Conservation (phyloP, 2,329 filamentous ascomycete genomes). For the Botrytis cinerea region DNA sequence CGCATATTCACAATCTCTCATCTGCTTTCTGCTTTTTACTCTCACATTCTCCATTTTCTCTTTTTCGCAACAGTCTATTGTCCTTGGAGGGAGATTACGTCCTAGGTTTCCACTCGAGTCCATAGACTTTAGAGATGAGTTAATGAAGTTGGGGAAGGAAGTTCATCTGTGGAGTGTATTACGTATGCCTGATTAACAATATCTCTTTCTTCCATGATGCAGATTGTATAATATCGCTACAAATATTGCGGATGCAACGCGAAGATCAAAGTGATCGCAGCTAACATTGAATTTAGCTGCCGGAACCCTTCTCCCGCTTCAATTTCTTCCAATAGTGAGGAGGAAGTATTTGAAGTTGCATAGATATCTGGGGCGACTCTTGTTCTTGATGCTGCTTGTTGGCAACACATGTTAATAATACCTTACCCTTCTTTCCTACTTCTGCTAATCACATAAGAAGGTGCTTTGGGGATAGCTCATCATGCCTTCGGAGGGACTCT, state of each 20-base stretch:
- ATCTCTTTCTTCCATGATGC: not conserved
- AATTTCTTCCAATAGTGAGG: conserved; percentile 18
- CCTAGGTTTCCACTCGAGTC: not conserved
- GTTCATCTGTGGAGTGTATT: conserved; percentile 19
- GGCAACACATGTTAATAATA: conserved; percentile 9
- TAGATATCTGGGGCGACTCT: not conserved
- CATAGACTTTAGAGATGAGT: not conserved
- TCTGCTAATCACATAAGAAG: not conserved
- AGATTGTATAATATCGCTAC: not conserved
- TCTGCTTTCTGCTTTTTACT: conserved; percentile 3
- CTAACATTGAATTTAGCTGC: conserved; percentile 4
- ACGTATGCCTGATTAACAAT: not conserved
- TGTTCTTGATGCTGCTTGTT: not conserved
- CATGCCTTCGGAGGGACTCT: conserved; percentile 12
- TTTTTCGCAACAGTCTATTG: conserved; percentile 3
- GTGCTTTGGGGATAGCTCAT: conserved; percentile 11
- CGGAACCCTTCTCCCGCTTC: conserved; percentile 18
- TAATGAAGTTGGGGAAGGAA: conserved; percentile 10
- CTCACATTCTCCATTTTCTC: conserved; percentile 10
- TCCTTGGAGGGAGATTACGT: not conserved
- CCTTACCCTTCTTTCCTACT: not conserved
- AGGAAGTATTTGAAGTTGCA: not conserved
- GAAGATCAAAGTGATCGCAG: not conserved
- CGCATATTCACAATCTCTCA: not conserved
- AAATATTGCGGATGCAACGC: not conserved